Evolutionary conservation across 2,329 filamentous ascomycete species (phyloP).

Genomic region (Pseudogymnoascus sp.): DNA sequence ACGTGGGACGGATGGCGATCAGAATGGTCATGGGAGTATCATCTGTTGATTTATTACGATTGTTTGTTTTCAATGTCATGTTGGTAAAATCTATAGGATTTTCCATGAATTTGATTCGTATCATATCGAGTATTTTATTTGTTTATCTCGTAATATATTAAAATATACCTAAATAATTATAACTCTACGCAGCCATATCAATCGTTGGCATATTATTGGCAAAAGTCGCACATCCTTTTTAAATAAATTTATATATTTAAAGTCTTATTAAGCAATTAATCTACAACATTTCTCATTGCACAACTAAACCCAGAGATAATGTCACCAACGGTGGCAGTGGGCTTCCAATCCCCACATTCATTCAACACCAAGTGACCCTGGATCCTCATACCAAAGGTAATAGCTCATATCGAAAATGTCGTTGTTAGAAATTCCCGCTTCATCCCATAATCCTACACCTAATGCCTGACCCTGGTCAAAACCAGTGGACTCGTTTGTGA

Average conservation of each 20-base stretch:
- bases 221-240: neutral
- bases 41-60: neutral
- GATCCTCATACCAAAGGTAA: slow-evolving; percentile 13
- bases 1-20: neutral
- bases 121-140: neutral
- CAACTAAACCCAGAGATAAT: neutral
- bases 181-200: neutral
- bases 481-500: neutral
- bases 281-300: neutral
- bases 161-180: neutral
- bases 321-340: neutral
- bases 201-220: neutral
- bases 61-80: neutral
- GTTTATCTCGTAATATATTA: neutral
- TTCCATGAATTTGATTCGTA: neutral
- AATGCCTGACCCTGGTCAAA: neutral
- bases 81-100: neutral
- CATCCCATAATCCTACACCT: slow-evolving; percentile 5
- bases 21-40: neutral
- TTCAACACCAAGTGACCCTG: neutral
- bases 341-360: neutral
- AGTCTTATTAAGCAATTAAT: no score
- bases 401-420: slow-evolving; percentile 9
- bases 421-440: neutral
- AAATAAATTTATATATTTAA: no score